Evolutionary conservation across 2,329 filamentous ascomycete genomes (phyloP).

Genomic region (Balansia obtecta): DNA sequence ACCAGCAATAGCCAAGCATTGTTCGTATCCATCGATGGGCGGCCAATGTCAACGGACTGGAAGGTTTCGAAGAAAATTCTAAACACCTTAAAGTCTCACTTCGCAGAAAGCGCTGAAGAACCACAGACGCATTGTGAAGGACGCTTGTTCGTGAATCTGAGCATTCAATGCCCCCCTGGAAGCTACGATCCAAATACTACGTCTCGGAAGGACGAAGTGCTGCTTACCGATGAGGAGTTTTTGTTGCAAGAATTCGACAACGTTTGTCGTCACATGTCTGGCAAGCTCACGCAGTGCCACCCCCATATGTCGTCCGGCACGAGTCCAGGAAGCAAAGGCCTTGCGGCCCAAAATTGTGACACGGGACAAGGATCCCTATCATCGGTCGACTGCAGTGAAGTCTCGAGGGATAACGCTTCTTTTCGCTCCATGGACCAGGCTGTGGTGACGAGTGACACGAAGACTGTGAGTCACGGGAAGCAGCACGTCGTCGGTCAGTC

Average conservation of each 20-base stretch:
- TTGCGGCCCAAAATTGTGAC: background rate
- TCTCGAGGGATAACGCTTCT: background rate
- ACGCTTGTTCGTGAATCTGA: constrained; percentile 50
- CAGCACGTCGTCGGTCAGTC: background rate
- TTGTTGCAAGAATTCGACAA: constrained; percentile 33
- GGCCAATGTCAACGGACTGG: constrained; percentile 42
- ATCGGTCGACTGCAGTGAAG: background rate
- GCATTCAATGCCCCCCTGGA: constrained; percentile 46
- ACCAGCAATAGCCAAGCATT: constrained; percentile 11
- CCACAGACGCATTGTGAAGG: constrained; percentile 15
- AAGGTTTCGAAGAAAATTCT: constrained; percentile 43
- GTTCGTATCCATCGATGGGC: constrained; percentile 56
- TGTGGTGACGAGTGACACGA: background rate
- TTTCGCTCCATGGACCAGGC: background rate
- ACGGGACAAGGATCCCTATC: background rate
- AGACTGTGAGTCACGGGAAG: background rate
- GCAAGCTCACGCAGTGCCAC: background rate
- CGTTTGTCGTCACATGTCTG: constrained; percentile 31
- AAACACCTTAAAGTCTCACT: constrained; percentile 36
- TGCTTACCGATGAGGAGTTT: constrained; percentile 45
- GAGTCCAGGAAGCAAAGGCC: background rate
- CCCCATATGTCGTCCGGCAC: too few relatives aligned
- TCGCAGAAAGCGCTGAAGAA: background rate
- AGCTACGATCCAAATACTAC: constrained; percentile 64
- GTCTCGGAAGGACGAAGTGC: constrained; percentile 57